These are phyloP conservation scores for Fusarium sp. DNA, from an alignment of 2,329 filamentous ascomycete species.

Conservation along the genomic window DNA sequence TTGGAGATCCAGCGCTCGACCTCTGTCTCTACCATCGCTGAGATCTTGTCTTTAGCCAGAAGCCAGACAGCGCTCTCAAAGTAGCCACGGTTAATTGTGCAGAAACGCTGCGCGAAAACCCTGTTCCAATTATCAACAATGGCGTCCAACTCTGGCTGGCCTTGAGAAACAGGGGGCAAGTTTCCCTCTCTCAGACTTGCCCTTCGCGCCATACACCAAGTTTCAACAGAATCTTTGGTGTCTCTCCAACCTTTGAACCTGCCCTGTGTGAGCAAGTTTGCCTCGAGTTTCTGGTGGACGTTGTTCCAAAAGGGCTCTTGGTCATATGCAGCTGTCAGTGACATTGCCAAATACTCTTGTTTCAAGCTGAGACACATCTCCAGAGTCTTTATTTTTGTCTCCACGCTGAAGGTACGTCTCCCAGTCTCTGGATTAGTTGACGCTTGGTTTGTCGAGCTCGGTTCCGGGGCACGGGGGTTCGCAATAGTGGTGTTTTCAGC, in stretches of 20 bases:
- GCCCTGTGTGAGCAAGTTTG: accelerated
- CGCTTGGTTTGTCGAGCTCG: neutral
- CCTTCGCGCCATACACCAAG: conserved; percentile 20
- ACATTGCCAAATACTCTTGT: neutral
- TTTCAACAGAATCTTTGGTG: neutral
- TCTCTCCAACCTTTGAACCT: conserved; percentile 4
- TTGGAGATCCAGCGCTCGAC: conserved; percentile 4
- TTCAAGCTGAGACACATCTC: neutral
- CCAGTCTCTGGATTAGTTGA: neutral
- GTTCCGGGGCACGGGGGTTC: neutral
- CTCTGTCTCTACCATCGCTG: neutral
- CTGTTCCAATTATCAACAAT: conserved; percentile 36
- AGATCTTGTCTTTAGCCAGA: neutral
- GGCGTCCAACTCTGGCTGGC: conserved; percentile 8
- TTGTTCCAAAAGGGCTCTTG: conserved; percentile 17
- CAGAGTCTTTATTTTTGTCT: neutral
- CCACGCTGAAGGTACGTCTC: accelerated
- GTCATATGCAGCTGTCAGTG: accelerated
- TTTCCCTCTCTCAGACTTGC: conserved; percentile 3
- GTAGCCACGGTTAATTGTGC: neutral
- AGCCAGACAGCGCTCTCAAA: conserved; percentile 7
- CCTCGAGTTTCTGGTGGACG: accelerated
- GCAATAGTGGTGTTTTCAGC: no score
- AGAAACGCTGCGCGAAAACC: conserved; percentile 25
- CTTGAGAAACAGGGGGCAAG: neutral